Evolutionary conservation across 2,329 filamentous ascomycete species (phyloP), one percentile per base, ranked within the genome.

Genomic region (Nemania sp.): DNA sequence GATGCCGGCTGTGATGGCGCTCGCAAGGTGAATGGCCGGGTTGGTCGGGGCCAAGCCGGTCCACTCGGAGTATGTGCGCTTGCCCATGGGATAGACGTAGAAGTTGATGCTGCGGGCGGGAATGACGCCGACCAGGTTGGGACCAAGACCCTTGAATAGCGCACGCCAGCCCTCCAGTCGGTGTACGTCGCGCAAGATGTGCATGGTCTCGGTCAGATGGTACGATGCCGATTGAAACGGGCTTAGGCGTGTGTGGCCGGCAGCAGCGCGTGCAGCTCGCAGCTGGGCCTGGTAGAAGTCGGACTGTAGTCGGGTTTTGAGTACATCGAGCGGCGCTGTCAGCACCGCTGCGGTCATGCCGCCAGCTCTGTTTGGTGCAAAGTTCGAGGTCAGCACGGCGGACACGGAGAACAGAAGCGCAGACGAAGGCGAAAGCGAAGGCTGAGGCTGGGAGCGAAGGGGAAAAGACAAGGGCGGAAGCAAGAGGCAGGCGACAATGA

Each of bases 91-190:
- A 69, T 97, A 96, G 12, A 90, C 86, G 75, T 87, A 96, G 72
- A 97, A 97, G 72, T 95, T 96, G 73, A 97, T 97, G 47, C 89
- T 87, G 56, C 91, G 81, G 15, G 92, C 92, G 1, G 92, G 92
- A 7, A 97, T 88, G 2, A 96, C 91, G 52, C 93, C 92, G 6
- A 94, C 80, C 6, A 97, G 79, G 71, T 96, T 97, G 1, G 93
- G 92, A 0, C 91, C 92, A 3, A 97, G 80, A 19, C 93, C 93
- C 70, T 96, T 96, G 80, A 97, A 97, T 3, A 97, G 79, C 9
- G 91, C 92, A 46, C 91, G 84, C 77, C 86, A 88, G 19, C 93
- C 93, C 70, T 97, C 93, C 17, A 84, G 77, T 45, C 84, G 83
- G 63, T 93, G 89, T 6, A 97, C 91, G 22, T 88, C 84, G 60